Evolutionary conservation across 208 protist genomes (phyloP).

Genomic region (Crithidia bombi): DNA sequence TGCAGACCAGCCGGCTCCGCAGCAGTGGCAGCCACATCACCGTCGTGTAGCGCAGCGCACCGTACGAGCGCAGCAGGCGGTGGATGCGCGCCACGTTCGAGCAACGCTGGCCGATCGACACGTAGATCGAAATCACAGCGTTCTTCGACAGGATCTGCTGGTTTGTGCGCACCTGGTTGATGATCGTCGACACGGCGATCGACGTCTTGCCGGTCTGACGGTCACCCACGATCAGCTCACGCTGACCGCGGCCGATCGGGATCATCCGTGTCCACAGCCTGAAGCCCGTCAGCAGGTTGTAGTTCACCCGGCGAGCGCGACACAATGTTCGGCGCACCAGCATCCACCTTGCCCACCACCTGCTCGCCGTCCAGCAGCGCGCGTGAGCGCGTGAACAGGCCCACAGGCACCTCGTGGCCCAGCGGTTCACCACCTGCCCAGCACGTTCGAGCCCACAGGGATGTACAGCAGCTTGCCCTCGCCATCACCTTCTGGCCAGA

Average conservation of each 20-base stretch:
- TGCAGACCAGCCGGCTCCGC: constrained; percentile 91
- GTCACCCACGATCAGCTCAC: constrained; percentile 95
- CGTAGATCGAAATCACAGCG: constrained; percentile 93
- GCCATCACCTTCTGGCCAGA: constrained; percentile 90
- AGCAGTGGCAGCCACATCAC: constrained; percentile 93
- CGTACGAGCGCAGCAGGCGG: constrained; percentile 78
- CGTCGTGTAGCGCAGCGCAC: constrained; percentile 90
- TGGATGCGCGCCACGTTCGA: constrained; percentile 93
- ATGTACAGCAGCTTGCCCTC: constrained; percentile 86
- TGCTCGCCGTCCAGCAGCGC: constrained; percentile 47
- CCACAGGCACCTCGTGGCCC: constrained; percentile 80
- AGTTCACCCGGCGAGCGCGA: constrained; percentile 91
- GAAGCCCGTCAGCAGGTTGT: constrained; percentile 94
- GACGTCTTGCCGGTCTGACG: constrained; percentile 95
- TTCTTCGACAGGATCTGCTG: constrained; percentile 87
- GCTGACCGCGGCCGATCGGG: constrained; percentile 93
- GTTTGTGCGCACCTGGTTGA: constrained; percentile 94
- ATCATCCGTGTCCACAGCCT: constrained; percentile 94
- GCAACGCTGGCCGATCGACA: constrained; percentile 94
- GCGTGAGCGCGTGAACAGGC: constrained; percentile 63
- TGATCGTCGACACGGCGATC: constrained; percentile 93
- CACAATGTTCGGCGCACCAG: constrained; percentile 94
- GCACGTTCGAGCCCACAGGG: constrained; percentile 77
- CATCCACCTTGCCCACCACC: constrained; percentile 84
- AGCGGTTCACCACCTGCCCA: constrained; percentile 88